phyloP scores from a whole-genome alignment of 371 early-diverging fungal species.

The Fennellomyces sp. region DNA sequence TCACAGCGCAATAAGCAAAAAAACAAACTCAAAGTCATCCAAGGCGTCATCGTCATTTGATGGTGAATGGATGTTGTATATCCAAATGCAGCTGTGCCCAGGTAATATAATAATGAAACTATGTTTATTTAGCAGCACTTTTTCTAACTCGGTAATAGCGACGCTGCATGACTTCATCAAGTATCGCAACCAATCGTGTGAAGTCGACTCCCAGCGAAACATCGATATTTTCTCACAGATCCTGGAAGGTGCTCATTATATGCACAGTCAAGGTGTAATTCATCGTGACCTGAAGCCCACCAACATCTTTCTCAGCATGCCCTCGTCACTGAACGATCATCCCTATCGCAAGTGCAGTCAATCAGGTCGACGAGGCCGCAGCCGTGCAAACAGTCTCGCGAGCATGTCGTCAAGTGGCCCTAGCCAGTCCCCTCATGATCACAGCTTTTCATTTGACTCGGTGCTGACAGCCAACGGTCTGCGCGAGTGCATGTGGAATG shows the following conservation, averaged over 20 bases:
- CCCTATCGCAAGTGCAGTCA: slow-evolving; percentile 7
- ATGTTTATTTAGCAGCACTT: neutral
- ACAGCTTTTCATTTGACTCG: slow-evolving; percentile 26
- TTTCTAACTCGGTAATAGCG: slow-evolving; percentile 18
- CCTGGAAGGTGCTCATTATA: slow-evolving; percentile 68
- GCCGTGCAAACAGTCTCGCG: slow-evolving; percentile 11
- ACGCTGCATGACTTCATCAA: slow-evolving; percentile 50
- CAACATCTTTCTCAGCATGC: slow-evolving; percentile 70
- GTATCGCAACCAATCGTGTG: slow-evolving; percentile 31
- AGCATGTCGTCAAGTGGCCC: neutral
- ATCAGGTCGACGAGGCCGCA: neutral
- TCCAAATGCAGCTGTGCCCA: slow-evolving; percentile 89
- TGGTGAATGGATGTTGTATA: slow-evolving; percentile 67
- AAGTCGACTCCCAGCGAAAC: slow-evolving; percentile 48
- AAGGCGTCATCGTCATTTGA: slow-evolving; percentile 1
- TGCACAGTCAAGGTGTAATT: slow-evolving; percentile 74
- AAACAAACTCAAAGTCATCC: slow-evolving; percentile 4
- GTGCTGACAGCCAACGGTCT: slow-evolving; percentile 26
- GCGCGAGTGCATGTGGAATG: slow-evolving; percentile 47
- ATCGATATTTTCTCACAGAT: slow-evolving; percentile 56
- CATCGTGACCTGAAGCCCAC: slow-evolving; percentile 85
- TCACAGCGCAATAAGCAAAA: too few relatives aligned
- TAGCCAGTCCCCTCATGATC: slow-evolving; percentile 4
- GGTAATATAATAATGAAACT: slow-evolving; percentile 33
- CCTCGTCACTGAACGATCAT: slow-evolving; percentile 10